Evolutionary conservation across 768 basidiomycete genomes (phyloP).

Genomic region (Candolleomyces aberdarensis): DNA sequence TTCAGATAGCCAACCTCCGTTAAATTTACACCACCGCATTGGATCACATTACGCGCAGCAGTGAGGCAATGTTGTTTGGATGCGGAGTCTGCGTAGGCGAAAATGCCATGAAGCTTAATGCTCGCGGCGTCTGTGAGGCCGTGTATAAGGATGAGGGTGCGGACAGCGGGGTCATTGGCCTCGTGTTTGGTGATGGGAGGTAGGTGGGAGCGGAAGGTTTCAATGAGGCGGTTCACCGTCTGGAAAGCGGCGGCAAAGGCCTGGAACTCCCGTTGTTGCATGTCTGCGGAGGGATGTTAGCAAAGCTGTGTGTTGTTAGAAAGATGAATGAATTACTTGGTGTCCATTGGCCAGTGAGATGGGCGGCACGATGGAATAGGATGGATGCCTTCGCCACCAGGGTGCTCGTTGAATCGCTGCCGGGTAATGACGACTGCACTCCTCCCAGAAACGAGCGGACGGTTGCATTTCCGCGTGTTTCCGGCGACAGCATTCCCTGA

Average conservation of each 20-base stretch:
- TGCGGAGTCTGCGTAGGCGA: constrained; percentile 38
- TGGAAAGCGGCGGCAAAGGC: constrained; percentile 42
- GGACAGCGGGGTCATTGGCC: constrained; percentile 29
- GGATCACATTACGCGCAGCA: constrained; percentile 42
- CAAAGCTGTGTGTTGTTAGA: neutral
- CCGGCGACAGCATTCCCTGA: constrained; percentile 44
- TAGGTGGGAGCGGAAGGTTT: constrained; percentile 33
- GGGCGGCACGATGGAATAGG: constrained; percentile 55
- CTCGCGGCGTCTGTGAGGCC: constrained; percentile 46
- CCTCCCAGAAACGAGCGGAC: constrained; percentile 47
- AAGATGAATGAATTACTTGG: constrained; percentile 29
- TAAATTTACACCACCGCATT: constrained; percentile 35
- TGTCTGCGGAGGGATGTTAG: constrained; percentile 29
- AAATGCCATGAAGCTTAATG: constrained; percentile 51
- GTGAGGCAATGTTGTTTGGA: constrained; percentile 42
- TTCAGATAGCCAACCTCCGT: constrained; percentile 39
- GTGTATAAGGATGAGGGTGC: constrained; percentile 43
- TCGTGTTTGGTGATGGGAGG: constrained; percentile 29
- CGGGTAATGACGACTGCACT: constrained; percentile 24
- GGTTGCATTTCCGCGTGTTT: constrained; percentile 44
- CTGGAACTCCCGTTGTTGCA: constrained; percentile 37
- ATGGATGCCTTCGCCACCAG: constrained; percentile 53
- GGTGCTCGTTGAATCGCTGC: constrained; percentile 36
- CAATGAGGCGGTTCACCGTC: constrained; percentile 44
- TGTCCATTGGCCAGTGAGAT: constrained; percentile 47